These are phyloP conservation scores for Elongisporangium prolatum DNA, from an alignment of 352 stramenopile genomes.

Conservation along the genomic window DNA sequence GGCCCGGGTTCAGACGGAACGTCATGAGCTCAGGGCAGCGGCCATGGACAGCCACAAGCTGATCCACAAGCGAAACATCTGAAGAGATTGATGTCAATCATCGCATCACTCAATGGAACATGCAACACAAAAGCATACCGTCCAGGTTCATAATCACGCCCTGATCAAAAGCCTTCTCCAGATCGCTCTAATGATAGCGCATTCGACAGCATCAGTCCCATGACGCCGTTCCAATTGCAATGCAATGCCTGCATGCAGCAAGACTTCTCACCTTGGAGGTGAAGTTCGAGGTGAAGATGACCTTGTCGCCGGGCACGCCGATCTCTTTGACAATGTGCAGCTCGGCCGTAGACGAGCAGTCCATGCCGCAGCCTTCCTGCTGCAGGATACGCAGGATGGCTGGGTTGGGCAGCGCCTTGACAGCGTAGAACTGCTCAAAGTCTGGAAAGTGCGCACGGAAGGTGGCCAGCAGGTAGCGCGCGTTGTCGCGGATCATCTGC, in stretches of 20 bases:
- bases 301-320: constrained; percentile 62
- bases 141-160: constrained; percentile 88
- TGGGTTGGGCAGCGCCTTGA: constrained; percentile 89
- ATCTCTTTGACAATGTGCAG: constrained; percentile 75
- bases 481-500: constrained; percentile 78
- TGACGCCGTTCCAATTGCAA: not conserved
- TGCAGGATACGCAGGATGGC: constrained; percentile 81
- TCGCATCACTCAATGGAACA: not conserved
- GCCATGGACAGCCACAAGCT: constrained; percentile 53
- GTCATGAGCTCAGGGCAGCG: constrained; percentile 82
- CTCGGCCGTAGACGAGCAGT: constrained; percentile 85
- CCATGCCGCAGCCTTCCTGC: constrained; percentile 85
- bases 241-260: not conserved
- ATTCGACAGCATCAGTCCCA: not conserved
- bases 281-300: constrained; percentile 91
- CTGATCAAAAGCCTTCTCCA: constrained; percentile 69
- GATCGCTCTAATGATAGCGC: constrained; percentile 29
- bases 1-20: constrained; percentile 84
- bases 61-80: constrained; percentile 82
- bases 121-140: constrained; percentile 18
- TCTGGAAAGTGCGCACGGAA: constrained; percentile 77
- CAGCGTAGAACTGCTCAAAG: constrained; percentile 87
- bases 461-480: constrained; percentile 50
- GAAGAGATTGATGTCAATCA: not conserved
- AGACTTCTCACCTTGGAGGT: constrained; percentile 40